Percentiles rank a stretch among this genome's conserved stretches.
phyloP scores from a whole-genome alignment of 441 rosid genomes.

The Croton laevigatus region DNA sequence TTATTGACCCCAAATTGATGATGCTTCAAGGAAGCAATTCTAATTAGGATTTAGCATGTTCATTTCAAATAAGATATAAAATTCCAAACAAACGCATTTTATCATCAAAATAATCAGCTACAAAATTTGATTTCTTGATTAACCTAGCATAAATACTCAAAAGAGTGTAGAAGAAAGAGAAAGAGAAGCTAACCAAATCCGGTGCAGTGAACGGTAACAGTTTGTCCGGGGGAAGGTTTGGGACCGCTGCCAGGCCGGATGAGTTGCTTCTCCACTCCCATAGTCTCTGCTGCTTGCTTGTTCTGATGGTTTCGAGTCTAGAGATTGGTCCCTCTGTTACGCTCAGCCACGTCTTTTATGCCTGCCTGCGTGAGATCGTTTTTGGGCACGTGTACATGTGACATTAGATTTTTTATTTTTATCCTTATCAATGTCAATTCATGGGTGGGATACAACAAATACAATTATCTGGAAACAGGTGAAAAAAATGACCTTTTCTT shows the following conservation, averaged over 20 bases:
- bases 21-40: neutral
- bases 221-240: constrained; percentile 72
- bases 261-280: constrained; percentile 85
- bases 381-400: constrained; percentile 3
- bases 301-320: neutral
- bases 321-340: no score
- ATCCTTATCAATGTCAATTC: no score
- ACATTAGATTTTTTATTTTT: neutral
- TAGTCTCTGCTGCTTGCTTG: constrained; percentile 9
- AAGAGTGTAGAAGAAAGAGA: neutral
- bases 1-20: neutral
- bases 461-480: no score
- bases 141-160: neutral
- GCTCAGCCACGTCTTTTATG: neutral
- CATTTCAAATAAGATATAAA: no score
- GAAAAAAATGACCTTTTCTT: no score
- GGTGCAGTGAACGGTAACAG: constrained; percentile 94
- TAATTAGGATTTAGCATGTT: no score
- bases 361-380: neutral
- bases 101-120: no score
- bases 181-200: constrained; percentile 57
- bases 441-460: no score
- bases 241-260: constrained; percentile 76
- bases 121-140: no score
- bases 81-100: no score